These are phyloP conservation scores for Davidsoniella australis DNA, from an alignment of 2,329 filamentous ascomycete genomes.

Conservation along the genomic window DNA sequence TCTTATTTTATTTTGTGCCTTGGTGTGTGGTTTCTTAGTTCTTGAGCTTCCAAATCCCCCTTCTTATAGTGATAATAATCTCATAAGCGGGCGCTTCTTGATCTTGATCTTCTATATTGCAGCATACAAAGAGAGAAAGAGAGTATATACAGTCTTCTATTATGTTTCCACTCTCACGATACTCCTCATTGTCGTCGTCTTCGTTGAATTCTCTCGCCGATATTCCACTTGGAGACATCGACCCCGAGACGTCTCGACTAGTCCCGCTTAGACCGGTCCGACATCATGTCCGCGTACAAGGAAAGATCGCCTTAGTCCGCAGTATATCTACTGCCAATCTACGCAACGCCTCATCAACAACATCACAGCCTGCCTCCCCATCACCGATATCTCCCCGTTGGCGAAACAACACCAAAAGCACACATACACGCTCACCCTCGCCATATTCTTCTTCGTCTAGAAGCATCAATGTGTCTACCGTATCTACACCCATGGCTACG, in stretches of 20 bases:
- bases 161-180: background rate
- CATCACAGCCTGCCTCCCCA: background rate
- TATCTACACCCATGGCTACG: too few species aligned
- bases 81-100: background rate
- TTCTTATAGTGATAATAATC: background rate
- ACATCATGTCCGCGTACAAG: conserved; percentile 23
- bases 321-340: conserved; percentile 21
- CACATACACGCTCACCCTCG: too few species aligned
- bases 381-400: background rate
- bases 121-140: too few species aligned
- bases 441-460: too few species aligned
- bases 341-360: background rate
- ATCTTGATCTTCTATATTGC: background rate
- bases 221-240: background rate
- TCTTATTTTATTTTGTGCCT: too few species aligned
- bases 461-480: too few species aligned
- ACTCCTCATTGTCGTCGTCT: background rate
- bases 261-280: conserved; percentile 18
- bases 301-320: conserved; percentile 20
- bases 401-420: too few species aligned
- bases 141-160: too few species aligned
- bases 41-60: too few species aligned
- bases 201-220: background rate
- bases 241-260: background rate
- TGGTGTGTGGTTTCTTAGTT: too few species aligned